Evolutionary conservation across 768 basidiomycete genomes (phyloP), one percentile per base, ranked within the genome.

Genomic region (Paxillus ammoniavirescens): DNA sequence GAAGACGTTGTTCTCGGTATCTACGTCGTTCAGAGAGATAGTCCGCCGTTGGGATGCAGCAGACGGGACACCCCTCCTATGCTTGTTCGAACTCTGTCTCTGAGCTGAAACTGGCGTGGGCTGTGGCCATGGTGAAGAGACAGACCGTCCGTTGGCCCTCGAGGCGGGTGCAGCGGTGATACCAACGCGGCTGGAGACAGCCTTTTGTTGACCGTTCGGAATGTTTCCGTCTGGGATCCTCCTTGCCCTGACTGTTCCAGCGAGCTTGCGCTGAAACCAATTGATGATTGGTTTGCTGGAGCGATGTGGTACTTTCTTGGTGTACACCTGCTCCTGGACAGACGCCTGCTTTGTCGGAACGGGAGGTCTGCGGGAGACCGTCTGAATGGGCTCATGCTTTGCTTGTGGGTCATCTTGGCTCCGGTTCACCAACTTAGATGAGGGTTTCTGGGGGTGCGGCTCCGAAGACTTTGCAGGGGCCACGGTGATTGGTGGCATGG

Each of bases 261-360:
- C 86, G 13, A 93, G 77, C 69, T 93, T 93, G 58, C 89, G 83
- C 64, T 93, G 91, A 55, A 93, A 84, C 91, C 91, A 93, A 61
- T 90, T 88, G 62, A 93, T 85, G 61, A 93, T 87, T 8, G 91
- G 91, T 66, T 91, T 89, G 68, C 90, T 87, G 15, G 87, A 82
- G 37, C 86, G 82, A 45, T 82, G 80, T 50, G 84, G 72, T 7
- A 81, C 65, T 66, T 87, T 89, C 75, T 89, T 88, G 52, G 75
- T 71, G 43, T 69, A 65, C 45, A 63, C 44, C 56, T 79, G 79
- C 33, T 66, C 61, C 63, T 63, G 57, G 54, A 57, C 56, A 18
- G 63, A 64, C 48, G 63, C 60, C 54, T 60, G 65, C 55, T 59
- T 67, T 45, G 54, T 55, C 42, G 57, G 55, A 44, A 50, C 53